Base-by-base conservation (phyloP, 2,329 filamentous ascomycete species). In the Beauveria sp. region DNA sequence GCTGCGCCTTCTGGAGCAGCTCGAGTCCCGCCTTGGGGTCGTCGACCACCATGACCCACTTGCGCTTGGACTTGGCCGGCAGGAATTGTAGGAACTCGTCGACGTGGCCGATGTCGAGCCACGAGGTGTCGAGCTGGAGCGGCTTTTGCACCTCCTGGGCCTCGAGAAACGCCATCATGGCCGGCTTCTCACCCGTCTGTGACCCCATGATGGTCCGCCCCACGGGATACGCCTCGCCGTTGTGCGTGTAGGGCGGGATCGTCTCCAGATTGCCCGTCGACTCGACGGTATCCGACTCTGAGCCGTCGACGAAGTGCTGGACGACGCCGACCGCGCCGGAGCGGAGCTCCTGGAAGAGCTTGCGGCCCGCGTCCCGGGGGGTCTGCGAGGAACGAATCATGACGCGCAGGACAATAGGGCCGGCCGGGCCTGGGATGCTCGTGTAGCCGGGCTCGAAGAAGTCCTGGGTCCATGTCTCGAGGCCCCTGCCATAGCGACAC, bases 111-210 rank as follows among this genome's bases (percentile, higher is more conserved):
- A 71, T 64, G 0, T 24, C 28, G 2, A 71, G 34, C 68, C 68
- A 71, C 1, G 34, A 59, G 2, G 66, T 68, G 30, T 71, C 73
- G 0, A 77, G 65, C 0, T 69, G 55, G 3, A 77, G 59, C 0
- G 74, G 72, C 5, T 69, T 63, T 44, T 77, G 73, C 2, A 68
- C 60, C 24, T 70, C 70, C 53, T 77, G 74, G 0, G 69, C 71
- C 6, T 67, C 55, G 5, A 77, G 63, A 28, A 28, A 71, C 0
- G 62, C 59, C 1, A 68, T 47, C 22, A 76, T 65, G 34, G 34
- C 34, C 10, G 66, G 65, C 2, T 52, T 28, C 4, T 44, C 16
- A n/a, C 57, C 55, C 1, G 63, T 54, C 50, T 53, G 63, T 2
- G 18, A 8, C 34, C 53, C 53, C 10, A 44, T 43, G 53, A 43